Base-by-base conservation (phyloP, 2,329 filamentous ascomycete genomes). In the Cadophora malorum region DNA sequence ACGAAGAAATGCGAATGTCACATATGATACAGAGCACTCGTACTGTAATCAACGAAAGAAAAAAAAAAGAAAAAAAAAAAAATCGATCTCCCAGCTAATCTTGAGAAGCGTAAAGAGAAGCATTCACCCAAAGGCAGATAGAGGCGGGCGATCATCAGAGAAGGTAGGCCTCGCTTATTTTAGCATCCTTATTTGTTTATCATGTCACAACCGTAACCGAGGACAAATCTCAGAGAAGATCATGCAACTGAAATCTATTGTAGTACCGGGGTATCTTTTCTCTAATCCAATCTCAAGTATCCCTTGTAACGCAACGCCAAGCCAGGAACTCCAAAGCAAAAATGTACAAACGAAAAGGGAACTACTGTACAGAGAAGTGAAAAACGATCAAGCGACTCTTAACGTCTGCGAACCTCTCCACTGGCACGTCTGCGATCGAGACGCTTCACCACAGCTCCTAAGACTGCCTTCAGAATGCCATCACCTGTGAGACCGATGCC, bases 401-500 rank as follows among this genome's bases (percentile, higher is more conserved):
- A 59, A 50, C 28, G n/a, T 69, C 72, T 73, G 23, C 71, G 70
- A 45, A 68, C 50, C 33, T 76, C 72, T 50, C 73, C 74, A 58
- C 72, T 76, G 1, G 72, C 71, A 10, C 71, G 68, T 68, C 69
- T 82, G 31, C 86, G 82, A 78, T 93, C 91, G 64, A 91, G 80
- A 67, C 85, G 81, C 74, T 87, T 84, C 72, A 93, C 87, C 9
- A 97, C 91, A 0, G 89, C 87, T 2, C 94, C 94, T 4, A 97
- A 83, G 0, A 97, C 91, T 33, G 88, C 87, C 80, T 97, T 98
- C 69, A 97, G 80, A 53, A 97, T 90, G 0, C 86, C 41, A 1
- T 92, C 87, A 0, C 85, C 90, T 0, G 88, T 89, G 56, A 97
- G 81, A 8, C 73, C 74, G 6, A 77, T 70, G 19, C 81, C 81